phyloP scores from a whole-genome alignment of 2,329 filamentous ascomycete genomes.

The Ophiostoma pallidulum region DNA sequence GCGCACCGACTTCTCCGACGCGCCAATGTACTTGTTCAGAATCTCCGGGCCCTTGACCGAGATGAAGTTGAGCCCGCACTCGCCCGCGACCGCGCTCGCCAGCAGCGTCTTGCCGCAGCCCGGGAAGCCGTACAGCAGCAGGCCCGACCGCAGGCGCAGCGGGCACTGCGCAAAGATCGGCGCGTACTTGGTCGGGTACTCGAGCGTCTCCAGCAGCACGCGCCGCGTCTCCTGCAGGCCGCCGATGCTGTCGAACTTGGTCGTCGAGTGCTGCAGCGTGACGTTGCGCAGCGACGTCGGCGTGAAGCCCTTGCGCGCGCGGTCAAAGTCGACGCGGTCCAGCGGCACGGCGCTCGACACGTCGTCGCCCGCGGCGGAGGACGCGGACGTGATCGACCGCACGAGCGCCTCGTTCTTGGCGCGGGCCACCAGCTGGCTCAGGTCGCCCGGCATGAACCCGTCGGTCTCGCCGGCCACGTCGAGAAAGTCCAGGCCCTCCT shows the following conservation, averaged over 20 bases:
- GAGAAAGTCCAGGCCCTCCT: slow-evolving; percentile 74
- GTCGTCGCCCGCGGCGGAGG: slow-evolving; percentile 30
- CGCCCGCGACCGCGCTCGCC: slow-evolving; percentile 91
- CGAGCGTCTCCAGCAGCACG: slow-evolving; percentile 85
- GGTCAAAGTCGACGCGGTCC: slow-evolving; percentile 66
- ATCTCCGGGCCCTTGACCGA: slow-evolving; percentile 97
- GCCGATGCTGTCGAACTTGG: slow-evolving; percentile 85
- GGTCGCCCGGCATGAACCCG: slow-evolving; percentile 94
- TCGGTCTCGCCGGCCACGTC: slow-evolving; percentile 91
- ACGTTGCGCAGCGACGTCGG: slow-evolving; percentile 92
- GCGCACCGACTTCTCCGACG: slow-evolving; percentile 89
- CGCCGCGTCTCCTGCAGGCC: slow-evolving; percentile 78
- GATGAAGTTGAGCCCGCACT: slow-evolving; percentile 97
- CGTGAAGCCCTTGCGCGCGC: slow-evolving; percentile 83
- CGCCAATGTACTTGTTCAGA: slow-evolving; percentile 97
- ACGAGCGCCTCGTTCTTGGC: slow-evolving; percentile 91
- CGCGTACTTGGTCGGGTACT: slow-evolving; percentile 96
- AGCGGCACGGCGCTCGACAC: slow-evolving; percentile 52
- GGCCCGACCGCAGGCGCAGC: slow-evolving; percentile 82
- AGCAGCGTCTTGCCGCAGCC: slow-evolving; percentile 95
- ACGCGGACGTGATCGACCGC: slow-evolving; percentile 53
- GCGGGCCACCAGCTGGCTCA: slow-evolving; percentile 74
- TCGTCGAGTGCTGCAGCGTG: slow-evolving; percentile 83
- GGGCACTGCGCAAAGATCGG: slow-evolving; percentile 96
- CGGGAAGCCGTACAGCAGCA: slow-evolving; percentile 88